These are phyloP conservation scores for Fusarium sp. DNA, from an alignment of 2,329 filamentous ascomycete species.

Conservation along the genomic window DNA sequence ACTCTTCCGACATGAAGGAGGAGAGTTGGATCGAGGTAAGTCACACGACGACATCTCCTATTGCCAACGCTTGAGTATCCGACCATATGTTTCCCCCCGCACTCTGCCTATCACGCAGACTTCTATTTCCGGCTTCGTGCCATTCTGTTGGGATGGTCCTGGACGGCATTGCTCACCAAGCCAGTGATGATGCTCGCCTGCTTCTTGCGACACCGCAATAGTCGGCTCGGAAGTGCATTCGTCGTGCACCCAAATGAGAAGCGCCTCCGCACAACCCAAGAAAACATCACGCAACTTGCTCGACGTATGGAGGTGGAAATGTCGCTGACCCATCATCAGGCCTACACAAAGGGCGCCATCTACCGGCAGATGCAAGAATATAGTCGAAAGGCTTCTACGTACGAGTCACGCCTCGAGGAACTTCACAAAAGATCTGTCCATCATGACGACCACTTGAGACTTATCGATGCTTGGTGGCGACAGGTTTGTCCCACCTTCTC, in stretches of 20 bases:
- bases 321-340: constrained; percentile 46
- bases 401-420: constrained; percentile 84
- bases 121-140: constrained; percentile 34
- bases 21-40: constrained; percentile 74
- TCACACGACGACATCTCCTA: constrained; percentile 48
- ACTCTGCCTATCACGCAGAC: constrained; percentile 17
- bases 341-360: constrained; percentile 84
- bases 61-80: constrained; percentile 21
- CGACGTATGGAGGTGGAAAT: constrained; percentile 30
- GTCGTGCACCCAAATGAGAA: constrained; percentile 32
- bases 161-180: constrained; percentile 50
- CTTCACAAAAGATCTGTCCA: constrained; percentile 80
- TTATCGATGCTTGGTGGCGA: constrained; percentile 92
- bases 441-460: constrained; percentile 91
- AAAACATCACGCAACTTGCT: constrained; percentile 34
- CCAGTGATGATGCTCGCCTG: constrained; percentile 50
- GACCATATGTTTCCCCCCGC: constrained; percentile 16
- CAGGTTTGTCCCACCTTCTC: constrained; percentile 69
- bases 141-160: constrained; percentile 44
- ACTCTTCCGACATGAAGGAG: constrained; percentile 65
- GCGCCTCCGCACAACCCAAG: constrained; percentile 29
- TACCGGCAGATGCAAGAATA: constrained; percentile 98
- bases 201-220: constrained; percentile 43
- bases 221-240: constrained; percentile 42
- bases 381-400: constrained; percentile 85